These are phyloP conservation scores for Cubamyces sp. DNA, from an alignment of 768 basidiomycete genomes.

Conservation along the genomic window DNA sequence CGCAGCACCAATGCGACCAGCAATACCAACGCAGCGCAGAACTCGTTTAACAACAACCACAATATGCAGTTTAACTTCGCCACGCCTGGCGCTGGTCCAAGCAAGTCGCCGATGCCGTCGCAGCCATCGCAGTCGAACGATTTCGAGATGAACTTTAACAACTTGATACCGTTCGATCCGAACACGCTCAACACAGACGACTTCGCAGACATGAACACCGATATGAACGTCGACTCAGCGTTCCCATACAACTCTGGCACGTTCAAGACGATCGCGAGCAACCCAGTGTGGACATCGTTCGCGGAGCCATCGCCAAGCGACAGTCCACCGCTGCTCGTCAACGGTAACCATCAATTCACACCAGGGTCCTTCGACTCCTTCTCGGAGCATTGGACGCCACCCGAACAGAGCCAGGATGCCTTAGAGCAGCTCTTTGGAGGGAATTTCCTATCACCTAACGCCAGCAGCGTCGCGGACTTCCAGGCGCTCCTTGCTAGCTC, in stretches of 20 bases:
- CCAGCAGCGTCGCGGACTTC: conserved; percentile 40
- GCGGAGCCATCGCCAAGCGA: conserved; percentile 45
- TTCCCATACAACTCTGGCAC: conserved; percentile 55
- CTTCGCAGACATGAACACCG: conserved; percentile 52
- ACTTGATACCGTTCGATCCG: conserved; percentile 73
- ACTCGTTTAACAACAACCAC: conserved; percentile 22
- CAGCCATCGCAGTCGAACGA: conserved; percentile 22
- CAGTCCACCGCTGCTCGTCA: conserved; percentile 24
- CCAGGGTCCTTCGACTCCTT: conserved; percentile 28
- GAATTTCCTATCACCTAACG: conserved; percentile 35
- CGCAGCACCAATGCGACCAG: conserved; percentile 36
- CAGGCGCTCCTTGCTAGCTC: conserved; percentile 39
- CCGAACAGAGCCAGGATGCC: conserved; percentile 34
- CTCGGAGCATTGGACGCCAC: conserved; percentile 34
- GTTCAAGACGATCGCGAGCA: conserved; percentile 84
- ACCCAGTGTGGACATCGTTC: conserved; percentile 86
- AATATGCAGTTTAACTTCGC: conserved; percentile 31
- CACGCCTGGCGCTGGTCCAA: conserved; percentile 33
- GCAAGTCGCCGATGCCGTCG: conserved; percentile 25
- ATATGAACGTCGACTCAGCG: conserved; percentile 59
- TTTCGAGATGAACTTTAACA: conserved; percentile 48
- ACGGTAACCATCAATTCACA: conserved; percentile 17
- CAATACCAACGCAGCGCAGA: conserved; percentile 24
- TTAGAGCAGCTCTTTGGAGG: conserved; percentile 54
- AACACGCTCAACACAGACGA: conserved; percentile 68